A percentile compares a stretch with the other conserved stretches of the same genome.
These are phyloP conservation scores for Pythium dissotocum DNA, from an alignment of 352 stramenopile species.

Conservation along the genomic window DNA sequence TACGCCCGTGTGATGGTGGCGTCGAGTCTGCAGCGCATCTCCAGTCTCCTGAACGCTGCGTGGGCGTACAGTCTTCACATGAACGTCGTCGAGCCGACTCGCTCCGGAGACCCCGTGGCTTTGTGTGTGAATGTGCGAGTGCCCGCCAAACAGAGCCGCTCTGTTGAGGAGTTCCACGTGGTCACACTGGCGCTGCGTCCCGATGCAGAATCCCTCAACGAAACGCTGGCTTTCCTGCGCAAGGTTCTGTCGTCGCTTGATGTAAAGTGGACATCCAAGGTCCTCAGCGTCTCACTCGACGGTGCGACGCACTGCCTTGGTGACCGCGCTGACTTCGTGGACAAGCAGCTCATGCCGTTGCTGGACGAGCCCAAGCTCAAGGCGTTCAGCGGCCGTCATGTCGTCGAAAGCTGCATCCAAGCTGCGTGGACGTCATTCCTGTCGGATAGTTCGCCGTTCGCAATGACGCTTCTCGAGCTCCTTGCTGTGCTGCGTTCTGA, in stretches of 20 bases:
- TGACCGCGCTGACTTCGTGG: neutral
- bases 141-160: constrained; percentile 5
- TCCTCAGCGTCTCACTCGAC: constrained; percentile 24
- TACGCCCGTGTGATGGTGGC: constrained; percentile 13
- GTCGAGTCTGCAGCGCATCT: constrained; percentile 14
- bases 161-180: constrained; percentile 33
- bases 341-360: neutral
- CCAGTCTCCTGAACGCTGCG: neutral
- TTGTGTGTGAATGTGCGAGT: constrained; percentile 34
- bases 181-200: constrained; percentile 30
- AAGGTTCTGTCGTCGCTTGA: constrained; percentile 28
- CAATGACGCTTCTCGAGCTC: constrained; percentile 1
- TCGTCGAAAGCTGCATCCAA: neutral
- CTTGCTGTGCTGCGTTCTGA: neutral
- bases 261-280: constrained; percentile 29
- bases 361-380: neutral
- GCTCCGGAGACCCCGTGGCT: neutral
- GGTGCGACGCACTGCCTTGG: constrained; percentile 12
- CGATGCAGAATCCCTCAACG: constrained; percentile 17
- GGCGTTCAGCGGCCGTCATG: neutral
- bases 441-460: neutral
- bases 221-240: constrained; percentile 7
- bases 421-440: neutral
- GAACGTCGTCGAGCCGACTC: neutral
- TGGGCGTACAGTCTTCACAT: constrained; percentile 24